Evolutionary conservation across 2,329 filamentous ascomycete genomes (phyloP), one percentile per base, ranked within the genome.

Genomic region (Hypoxylon sp.): DNA sequence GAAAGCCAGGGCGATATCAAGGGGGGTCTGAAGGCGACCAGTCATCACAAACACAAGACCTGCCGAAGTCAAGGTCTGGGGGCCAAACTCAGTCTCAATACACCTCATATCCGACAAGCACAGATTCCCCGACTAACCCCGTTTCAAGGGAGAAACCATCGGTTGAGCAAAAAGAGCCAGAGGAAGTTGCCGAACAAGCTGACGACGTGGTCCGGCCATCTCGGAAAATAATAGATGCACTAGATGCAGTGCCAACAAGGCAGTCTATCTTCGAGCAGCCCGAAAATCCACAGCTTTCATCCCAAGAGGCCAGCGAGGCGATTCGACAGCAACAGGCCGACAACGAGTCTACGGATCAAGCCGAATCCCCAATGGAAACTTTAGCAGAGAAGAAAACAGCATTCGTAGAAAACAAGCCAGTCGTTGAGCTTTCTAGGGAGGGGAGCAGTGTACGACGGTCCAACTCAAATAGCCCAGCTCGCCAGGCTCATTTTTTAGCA

Each of bases 401-500:
- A 3, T 53, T 60, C 25, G 30, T 64, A 55, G 65, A 73, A 55
- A 74, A 77, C 43, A 76, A 74, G 53, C 68, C 72, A 2, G 67
- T 77, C 3, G 32, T 60, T 10, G 71, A 69, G 13, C 65, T 77
- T 57, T 68, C 72, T 14, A 65, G 25, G 6, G 65, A 72, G 41
- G 71, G 43, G 11, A 64, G 64, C 46, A 63, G 53, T 30, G 34
- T 65, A 14, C 69, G 65, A 19, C 79, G 85, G 4, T 80, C 82
- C 2, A 79, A 79, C 21, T 88, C 86, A 0, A 82, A 82, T 70
- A 93, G 91, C 71, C 91, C 91, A n/a, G 85, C 83, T 23, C 86
- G 91, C 34, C 88, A 86, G 30, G 88, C 91, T 11, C 91, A 88
- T 73, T 94, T 94, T 76, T 88, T 88, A 1, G 75, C 85, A 9